Evolutionary conservation across 345 rosid species (phyloP), one percentile per base, ranked within the genome.

Genomic region (Eucalyptus microcorys): DNA sequence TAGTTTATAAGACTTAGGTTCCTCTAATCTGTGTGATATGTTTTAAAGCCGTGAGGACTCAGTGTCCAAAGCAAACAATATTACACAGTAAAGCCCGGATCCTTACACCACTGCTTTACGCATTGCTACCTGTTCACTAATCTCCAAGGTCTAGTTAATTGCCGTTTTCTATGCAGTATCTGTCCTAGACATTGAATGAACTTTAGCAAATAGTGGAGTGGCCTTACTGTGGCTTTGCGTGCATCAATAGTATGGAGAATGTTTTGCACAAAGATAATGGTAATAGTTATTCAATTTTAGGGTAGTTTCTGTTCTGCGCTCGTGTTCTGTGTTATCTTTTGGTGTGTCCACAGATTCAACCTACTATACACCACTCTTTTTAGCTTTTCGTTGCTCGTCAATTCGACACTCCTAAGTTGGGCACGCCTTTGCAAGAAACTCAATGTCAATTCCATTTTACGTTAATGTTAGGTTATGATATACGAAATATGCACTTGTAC

Each of bases 361-460:
- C 93, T 98, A 52, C 98, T 96, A 4, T 96, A 95, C 83, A 97
- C 94, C 4, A 96, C 98, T 8, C 96, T 97, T 17, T 97, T 96
- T 92, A 96, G 95, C 89, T 98, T 98, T 13, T 90, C 95, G 91
- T 66, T 94, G 88, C 98, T 97, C 2, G 94, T 97, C 1, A 87
- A 96, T 2, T 98, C 95, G 16, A 97, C 99, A 3, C 87, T 95
- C 85, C 90, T 95, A 76, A 96, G 97, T 87, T 95, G 98, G 99
- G 94, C 97, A 5, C 61, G 96, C 87, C 96, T 96, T 64, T 94
- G 91, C 2, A 98, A 97, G 93, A 96, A 96, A 93, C 85, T 96
- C 71, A 93, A 92, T 76, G 88, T 95, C 5, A 98, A 98, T 13
- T 57, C 64, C 64, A 57, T 57, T 57, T 57, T 57, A 57, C 30